Percentiles rank a stretch among this genome's conserved stretches.
Conservation (phyloP, 441 rosid genomes). For the Syzygium syzygioides region DNA sequence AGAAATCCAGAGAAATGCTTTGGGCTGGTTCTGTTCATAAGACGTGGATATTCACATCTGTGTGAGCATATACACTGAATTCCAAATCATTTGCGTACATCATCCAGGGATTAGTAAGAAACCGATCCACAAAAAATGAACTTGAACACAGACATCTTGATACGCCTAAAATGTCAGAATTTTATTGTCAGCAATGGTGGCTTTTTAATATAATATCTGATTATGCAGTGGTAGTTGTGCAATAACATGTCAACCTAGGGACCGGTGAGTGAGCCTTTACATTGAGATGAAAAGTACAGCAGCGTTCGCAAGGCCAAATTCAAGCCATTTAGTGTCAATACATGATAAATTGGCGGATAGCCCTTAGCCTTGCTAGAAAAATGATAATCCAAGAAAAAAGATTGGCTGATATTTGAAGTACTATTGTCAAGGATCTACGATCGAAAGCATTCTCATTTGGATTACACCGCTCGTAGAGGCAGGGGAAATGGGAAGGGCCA, state of each 20-base stretch:
- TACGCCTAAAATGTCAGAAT: neutral
- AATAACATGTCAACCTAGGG: neutral
- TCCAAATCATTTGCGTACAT: neutral
- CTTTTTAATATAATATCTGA: neutral
- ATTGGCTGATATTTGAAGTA: neutral
- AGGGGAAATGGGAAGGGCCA: neutral
- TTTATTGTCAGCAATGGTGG: neutral
- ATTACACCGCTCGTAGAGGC: neutral
- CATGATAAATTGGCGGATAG: neutral
- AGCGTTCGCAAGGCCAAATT: neutral
- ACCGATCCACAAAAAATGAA: neutral
- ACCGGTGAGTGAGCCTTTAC: neutral
- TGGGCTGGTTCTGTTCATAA: neutral
- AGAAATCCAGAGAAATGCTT: neutral
- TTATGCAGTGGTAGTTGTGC: neutral
- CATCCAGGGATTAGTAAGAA: neutral
- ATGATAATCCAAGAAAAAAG: neutral
- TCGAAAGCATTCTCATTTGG: neutral
- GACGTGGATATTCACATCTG: neutral
- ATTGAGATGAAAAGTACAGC: neutral
- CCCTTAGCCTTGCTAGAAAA: neutral
- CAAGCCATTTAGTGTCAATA: neutral
- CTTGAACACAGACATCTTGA: neutral
- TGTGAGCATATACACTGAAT: neutral
- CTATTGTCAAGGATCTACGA: neutral